phyloP scores from a whole-genome alignment of 1,284 basidiomycete genomes.

The Ceratobasidium sp. region DNA sequence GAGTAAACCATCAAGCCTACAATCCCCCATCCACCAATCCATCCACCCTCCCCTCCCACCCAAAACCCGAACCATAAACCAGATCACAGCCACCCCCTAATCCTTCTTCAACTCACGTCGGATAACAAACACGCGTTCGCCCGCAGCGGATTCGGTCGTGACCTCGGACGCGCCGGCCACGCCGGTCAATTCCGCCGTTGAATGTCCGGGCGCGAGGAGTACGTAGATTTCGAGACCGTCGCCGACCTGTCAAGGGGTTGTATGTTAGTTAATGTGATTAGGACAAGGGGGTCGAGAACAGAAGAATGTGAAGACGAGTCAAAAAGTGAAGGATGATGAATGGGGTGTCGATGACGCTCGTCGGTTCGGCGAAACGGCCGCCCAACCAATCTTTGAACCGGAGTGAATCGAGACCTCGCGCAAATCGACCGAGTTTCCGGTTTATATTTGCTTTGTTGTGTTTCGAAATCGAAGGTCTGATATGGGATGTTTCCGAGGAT shows the following conservation, averaged over 20 bases:
- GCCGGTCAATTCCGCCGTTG: constrained; percentile 71
- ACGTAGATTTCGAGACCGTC: constrained; percentile 93
- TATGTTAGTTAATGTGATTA: neutral
- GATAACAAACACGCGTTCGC: constrained; percentile 80
- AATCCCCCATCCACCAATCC: neutral
- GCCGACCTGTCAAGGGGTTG: constrained; percentile 73
- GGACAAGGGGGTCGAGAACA: neutral
- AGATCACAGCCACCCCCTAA: constrained; percentile 52
- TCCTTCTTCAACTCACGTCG: constrained; percentile 80
- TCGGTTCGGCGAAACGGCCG: neutral
- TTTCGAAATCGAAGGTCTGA: no score
- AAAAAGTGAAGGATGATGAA: neutral
- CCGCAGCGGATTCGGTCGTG: constrained; percentile 56
- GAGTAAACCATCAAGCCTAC: neutral
- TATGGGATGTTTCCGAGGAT: no score
- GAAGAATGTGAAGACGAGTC: neutral
- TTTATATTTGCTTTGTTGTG: no score
- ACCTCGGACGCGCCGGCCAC: constrained; percentile 63
- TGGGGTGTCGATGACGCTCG: constrained; percentile 16
- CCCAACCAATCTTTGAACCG: neutral
- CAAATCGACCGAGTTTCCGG: neutral
- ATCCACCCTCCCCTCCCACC: neutral
- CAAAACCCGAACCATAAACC: neutral
- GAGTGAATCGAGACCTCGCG: neutral
- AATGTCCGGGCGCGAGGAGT: constrained; percentile 78